Evolutionary conservation across 768 basidiomycete genomes (phyloP), one percentile per base, ranked within the genome.

Genomic region (Dentipellis sp.): DNA sequence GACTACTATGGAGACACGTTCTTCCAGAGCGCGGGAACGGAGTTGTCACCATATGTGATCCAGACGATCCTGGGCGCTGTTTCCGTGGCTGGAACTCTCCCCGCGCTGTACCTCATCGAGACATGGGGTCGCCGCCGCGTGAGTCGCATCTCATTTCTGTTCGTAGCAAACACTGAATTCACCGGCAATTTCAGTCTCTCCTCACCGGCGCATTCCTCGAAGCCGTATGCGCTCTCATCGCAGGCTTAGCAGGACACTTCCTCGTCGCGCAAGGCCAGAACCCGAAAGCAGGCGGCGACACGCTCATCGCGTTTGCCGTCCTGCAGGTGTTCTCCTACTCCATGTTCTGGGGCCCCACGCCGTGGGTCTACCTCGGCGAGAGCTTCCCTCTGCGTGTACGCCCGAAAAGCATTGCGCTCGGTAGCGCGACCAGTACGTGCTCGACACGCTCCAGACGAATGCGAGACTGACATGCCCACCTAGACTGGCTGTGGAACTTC

Each of bases 1-100:
- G 85, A 88, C 65, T 88, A 88, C 67, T 88, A 87, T 63, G 85
- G 87, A 16, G 84, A 88, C 56, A 86, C 83, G 0, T 90, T 90
- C 76, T 92, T 91, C 74, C 71, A 85, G 68, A 83, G 78, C 58
- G 83, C 86, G 16, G 83, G 85, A 47, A 86, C 84, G 12, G 62
- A 74, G 81, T 82, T 89, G 55, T 76, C 74, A 6, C 80, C 88
- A 0, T 89, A 85, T 70, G 75, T 82, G n/a, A 87, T 89, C 60
- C 88, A 88, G 64, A 76, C 79, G 9, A 83, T 88, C 56, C 73
- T 89, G 21, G 86, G 86, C n/a, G 86, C 72, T 0, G 85, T 90
- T 10, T 87, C 86, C 1, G 81, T 91, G 10, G 78, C 74, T 21
- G 86, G 82, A 21, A 87, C 87, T 10, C 61, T 90, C 50, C 88